Evolutionary conservation across 2,329 filamentous ascomycete genomes (phyloP).

Genomic region (Cladosporium austrohemisphaericum): DNA sequence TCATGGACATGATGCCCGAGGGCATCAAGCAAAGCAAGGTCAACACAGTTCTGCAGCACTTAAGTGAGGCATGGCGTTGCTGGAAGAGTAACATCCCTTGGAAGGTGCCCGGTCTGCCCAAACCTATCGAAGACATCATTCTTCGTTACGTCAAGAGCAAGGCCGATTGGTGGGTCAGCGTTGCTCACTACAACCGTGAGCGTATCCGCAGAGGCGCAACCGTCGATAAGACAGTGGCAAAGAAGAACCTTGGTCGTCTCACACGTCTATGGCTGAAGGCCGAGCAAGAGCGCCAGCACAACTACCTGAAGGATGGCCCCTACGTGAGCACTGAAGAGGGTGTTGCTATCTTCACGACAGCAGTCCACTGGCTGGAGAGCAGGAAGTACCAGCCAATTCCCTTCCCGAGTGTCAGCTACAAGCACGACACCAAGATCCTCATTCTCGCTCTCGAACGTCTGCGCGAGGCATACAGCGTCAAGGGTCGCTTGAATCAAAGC

Average conservation of each 20-base stretch:
- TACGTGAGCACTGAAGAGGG: constrained; percentile 98
- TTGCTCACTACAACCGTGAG: constrained; percentile 97
- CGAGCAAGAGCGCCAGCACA: constrained; percentile 97
- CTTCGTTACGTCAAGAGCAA: constrained; percentile 98
- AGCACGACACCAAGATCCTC: constrained; percentile 98
- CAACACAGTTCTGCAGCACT: constrained; percentile 92
- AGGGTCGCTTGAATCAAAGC: constrained; percentile 92
- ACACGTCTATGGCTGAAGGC: constrained; percentile 96
- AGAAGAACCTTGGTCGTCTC: constrained; percentile 95
- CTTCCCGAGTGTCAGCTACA: constrained; percentile 98
- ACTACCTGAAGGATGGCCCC: constrained; percentile 98
- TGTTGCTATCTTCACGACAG: constrained; percentile 97
- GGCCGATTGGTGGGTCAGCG: constrained; percentile 99
- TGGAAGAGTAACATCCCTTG: constrained; percentile 99
- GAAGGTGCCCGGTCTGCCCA: constrained; percentile 95
- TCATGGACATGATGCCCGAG: constrained; percentile 99
- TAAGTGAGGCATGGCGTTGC: constrained; percentile 97
- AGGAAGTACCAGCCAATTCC: constrained; percentile 98
- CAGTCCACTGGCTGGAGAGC: constrained; percentile 97
- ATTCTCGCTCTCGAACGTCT: constrained; percentile 91
- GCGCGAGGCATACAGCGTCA: constrained; percentile 94
- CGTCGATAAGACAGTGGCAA: constrained; percentile 97
- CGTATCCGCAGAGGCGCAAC: constrained; percentile 93
- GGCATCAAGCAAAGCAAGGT: constrained; percentile 99
- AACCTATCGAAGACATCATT: constrained; percentile 98